Evolutionary conservation across 352 stramenopile genomes (phyloP).

Genomic region (Globisporangium uncinulatum): DNA sequence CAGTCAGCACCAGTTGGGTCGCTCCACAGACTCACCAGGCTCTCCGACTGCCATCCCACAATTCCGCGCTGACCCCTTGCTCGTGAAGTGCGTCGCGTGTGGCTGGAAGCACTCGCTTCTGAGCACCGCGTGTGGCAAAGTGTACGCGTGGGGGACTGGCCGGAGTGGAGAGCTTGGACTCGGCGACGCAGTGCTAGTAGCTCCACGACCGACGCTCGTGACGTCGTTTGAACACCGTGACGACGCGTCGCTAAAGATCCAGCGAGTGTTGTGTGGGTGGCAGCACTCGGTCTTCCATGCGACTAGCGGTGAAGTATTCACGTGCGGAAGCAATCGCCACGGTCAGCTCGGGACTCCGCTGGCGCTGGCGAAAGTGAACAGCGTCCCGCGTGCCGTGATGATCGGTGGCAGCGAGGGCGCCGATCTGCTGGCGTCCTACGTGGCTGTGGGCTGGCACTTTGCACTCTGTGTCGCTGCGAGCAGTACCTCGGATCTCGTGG

Average conservation of each 20-base stretch:
- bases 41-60: neutral
- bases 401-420: neutral
- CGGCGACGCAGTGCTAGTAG: slow-evolving; percentile 18
- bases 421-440: slow-evolving; percentile 21
- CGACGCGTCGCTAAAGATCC: neutral
- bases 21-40: slow-evolving; percentile 1
- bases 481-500: slow-evolving; percentile 20
- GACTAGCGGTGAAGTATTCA: slow-evolving; percentile 27
- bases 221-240: slow-evolving; percentile 2
- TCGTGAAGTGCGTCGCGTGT: slow-evolving; percentile 58
- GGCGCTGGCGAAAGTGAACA: slow-evolving; percentile 15
- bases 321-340: slow-evolving; percentile 74
- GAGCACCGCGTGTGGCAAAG: slow-evolving; percentile 29
- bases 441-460: slow-evolving; percentile 76
- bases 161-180: slow-evolving; percentile 71
- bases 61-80: slow-evolving; percentile 8
- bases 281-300: slow-evolving; percentile 69
- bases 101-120: slow-evolving; percentile 83
- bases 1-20: slow-evolving; percentile 42
- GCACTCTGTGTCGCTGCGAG: slow-evolving; percentile 38
- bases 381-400: slow-evolving; percentile 18
- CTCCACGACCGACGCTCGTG: slow-evolving; percentile 25
- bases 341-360: slow-evolving; percentile 48
- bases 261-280: slow-evolving; percentile 62
- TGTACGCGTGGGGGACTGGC: slow-evolving; percentile 66